Percentiles rank a stretch among this genome's conserved stretches.
These are phyloP conservation scores for Acorus calamus DNA, from an alignment of 106 monocot species.

Conservation along the genomic window DNA sequence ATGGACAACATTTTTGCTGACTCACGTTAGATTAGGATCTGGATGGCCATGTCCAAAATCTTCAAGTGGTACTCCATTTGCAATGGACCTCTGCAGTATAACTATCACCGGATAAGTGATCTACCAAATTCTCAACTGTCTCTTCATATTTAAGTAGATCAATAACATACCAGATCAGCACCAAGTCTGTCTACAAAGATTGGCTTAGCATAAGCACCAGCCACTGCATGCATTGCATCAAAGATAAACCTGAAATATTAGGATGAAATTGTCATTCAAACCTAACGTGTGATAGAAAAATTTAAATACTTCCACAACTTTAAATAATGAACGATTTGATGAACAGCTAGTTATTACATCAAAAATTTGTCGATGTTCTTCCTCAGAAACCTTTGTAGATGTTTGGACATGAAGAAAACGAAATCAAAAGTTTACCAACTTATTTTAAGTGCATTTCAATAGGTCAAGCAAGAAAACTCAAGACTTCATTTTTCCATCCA, in stretches of 20 bases:
- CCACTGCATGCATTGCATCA: slow-evolving; percentile 99
- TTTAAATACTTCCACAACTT: neutral
- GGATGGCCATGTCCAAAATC: slow-evolving; percentile 99
- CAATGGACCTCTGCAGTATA: slow-evolving; percentile 52
- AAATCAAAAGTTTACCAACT: no score
- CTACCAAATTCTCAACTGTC: no score
- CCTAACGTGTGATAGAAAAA: neutral
- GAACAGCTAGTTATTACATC: no score
- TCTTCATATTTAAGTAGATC: no score
- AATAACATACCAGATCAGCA: slow-evolving; percentile 47
- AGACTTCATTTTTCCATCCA: no score
- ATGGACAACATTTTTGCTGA: no score
- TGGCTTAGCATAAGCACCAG: slow-evolving; percentile 95
- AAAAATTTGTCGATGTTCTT: no score
- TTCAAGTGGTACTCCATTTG: slow-evolving; percentile 89
- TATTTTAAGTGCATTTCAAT: no score
- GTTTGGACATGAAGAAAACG: no score
- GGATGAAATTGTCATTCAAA: neutral
- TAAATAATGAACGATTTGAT: neutral
- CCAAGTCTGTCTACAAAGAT: slow-evolving; percentile 96
- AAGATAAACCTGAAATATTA: slow-evolving; percentile 68
- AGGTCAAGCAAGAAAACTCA: no score
- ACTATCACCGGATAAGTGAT: no score
- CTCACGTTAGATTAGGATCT: slow-evolving; percentile 96
- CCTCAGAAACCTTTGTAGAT: no score